These are phyloP conservation scores for Nasturtium officinale DNA, from an alignment of 345 rosid genomes.

Conservation along the genomic window DNA sequence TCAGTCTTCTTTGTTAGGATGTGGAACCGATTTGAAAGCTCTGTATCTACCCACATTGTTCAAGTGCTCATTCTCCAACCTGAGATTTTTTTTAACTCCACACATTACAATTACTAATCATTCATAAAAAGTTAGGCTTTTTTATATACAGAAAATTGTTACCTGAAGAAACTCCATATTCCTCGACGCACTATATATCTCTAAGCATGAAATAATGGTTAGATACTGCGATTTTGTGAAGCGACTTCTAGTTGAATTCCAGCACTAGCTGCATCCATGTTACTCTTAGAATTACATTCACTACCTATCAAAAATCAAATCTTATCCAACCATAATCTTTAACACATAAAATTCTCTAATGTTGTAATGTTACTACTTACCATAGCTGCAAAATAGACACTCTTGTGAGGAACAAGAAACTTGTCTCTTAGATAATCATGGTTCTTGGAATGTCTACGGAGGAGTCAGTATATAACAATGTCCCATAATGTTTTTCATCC, in stretches of 20 bases:
- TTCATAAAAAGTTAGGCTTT: background rate
- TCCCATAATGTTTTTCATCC: conserved; percentile 67
- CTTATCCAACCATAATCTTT: background rate
- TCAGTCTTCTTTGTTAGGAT: conserved; percentile 45
- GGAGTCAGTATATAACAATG: conserved; percentile 65
- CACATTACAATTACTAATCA: background rate
- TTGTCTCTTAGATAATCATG: conserved; percentile 63
- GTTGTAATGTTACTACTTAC: conserved; percentile 44
- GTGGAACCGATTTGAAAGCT: conserved; percentile 48
- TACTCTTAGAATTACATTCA: conserved; percentile 58
- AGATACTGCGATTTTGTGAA: conserved; percentile 54
- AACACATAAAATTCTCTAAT: background rate
- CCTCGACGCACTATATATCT: conserved; percentile 67
- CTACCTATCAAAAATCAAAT: conserved; percentile 41
- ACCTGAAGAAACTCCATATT: conserved; percentile 88
- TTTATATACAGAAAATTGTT: background rate
- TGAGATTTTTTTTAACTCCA: background rate
- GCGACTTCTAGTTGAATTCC: conserved; percentile 50
- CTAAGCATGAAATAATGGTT: conserved; percentile 58
- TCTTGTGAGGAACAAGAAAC: conserved; percentile 61
- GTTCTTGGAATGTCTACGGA: conserved; percentile 63
- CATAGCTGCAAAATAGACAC: conserved; percentile 70
- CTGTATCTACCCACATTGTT: conserved; percentile 46
- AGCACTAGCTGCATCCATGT: conserved; percentile 74
- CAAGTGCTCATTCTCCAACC: conserved; percentile 48